A percentile compares a stretch with the other conserved stretches of the same genome.
Evolutionary conservation across 306 rosid genomes (phyloP).

Genomic region (Arachis stenosperma): DNA sequence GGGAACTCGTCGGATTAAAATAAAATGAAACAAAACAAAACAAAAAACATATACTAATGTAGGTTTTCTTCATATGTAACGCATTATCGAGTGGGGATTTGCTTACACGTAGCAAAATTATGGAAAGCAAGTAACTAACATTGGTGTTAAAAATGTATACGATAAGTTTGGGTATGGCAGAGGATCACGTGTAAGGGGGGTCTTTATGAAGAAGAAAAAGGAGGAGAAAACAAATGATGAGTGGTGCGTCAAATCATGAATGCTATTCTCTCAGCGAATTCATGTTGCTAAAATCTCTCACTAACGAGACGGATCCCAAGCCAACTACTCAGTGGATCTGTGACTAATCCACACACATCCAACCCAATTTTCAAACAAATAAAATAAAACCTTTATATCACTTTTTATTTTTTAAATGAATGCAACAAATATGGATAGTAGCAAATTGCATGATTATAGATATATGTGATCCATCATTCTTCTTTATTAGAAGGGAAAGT

Average conservation of each 20-base stretch:
- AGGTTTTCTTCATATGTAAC: slow-evolving; percentile 31
- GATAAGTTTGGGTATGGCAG: too few relatives aligned
- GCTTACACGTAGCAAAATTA: slow-evolving; percentile 34
- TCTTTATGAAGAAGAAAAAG: slow-evolving; percentile 1
- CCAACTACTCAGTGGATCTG: neutral
- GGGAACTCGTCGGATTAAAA: neutral
- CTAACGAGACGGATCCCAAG: neutral
- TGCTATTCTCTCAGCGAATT: slow-evolving; percentile 30
- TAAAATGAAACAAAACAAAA: too few relatives aligned
- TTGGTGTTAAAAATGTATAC: too few relatives aligned
- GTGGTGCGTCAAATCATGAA: slow-evolving; percentile 44
- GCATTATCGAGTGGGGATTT: slow-evolving; percentile 38
- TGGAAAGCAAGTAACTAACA: slow-evolving; percentile 14
- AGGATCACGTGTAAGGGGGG: slow-evolving; percentile 21
- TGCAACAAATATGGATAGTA: too few relatives aligned
- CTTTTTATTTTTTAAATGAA: too few relatives aligned
- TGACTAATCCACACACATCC: too few relatives aligned
- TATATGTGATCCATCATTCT: too few relatives aligned
- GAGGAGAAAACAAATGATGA: slow-evolving; percentile 32
- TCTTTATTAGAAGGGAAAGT: too few relatives aligned
- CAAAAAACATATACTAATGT: neutral
- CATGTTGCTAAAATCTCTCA: slow-evolving; percentile 27
- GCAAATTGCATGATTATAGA: too few relatives aligned
- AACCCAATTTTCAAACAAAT: too few relatives aligned
- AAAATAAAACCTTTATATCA: too few relatives aligned